Base-by-base conservation (phyloP, 768 basidiomycete species). In the Mycena maculata region DNA sequence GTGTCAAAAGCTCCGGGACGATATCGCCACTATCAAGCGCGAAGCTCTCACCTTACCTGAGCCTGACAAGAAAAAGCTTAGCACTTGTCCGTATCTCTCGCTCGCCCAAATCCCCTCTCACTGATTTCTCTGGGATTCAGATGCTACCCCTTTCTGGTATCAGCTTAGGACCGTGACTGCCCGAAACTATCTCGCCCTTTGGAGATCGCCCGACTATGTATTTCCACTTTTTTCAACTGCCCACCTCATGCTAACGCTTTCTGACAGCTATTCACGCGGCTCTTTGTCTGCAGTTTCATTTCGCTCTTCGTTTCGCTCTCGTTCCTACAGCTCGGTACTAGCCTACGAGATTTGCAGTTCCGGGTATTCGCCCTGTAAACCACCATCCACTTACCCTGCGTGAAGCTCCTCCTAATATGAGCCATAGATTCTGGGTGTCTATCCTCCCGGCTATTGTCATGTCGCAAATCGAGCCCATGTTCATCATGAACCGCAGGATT, bases 151-250 rank as follows among this genome's bases (percentile, higher is more conserved):
- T 0, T 91, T 94, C 81, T 76, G 84, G 55, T 90, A 89, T 75
- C 95, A 97, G 76, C 81, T 96, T 67, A 83, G 83, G 68, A 82
- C 84, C 16, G 93, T 96, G 63, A 83, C 88, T 20, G 70, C 80
- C 23, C 85, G 94, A 44, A 92, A 92, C 74, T 89, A 89, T 72
- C 72, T 82, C 8, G 89, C 92, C 2, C 80, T 95, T 15, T 96
- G 92, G 91, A 84, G 95, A 60, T 92, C 90, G 11, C 92, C 94
- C 4, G 89, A 94, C 69, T 96, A 96, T 75, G n/a, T n/a, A n/a
- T n/a, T n/a, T n/a, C n/a, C n/a, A n/a, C n/a, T n/a, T n/a, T n/a
- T n/a, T n/a, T n/a, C n/a, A n/a, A n/a, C n/a, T n/a, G n/a, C n/a
- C n/a, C n/a, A n/a, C n/a, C n/a, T n/a, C n/a, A n/a, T n/a, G n/a